A percentile compares a stretch with the other conserved stretches of the same genome.
Conservation (phyloP, 805 yeast species). For the Teunomyces stri region DNA sequence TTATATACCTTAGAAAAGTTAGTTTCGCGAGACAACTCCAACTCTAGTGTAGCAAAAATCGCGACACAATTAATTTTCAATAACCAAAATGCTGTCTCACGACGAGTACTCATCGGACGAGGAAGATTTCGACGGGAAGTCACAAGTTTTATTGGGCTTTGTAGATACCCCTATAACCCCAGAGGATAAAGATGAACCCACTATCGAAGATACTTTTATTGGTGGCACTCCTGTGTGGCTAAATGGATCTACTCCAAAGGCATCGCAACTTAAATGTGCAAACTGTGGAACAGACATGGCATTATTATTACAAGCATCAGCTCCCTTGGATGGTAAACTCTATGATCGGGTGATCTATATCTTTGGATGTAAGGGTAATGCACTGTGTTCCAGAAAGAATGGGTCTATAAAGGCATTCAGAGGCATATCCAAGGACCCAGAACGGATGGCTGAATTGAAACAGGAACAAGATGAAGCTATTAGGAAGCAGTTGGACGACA, state of each 20-base stretch:
- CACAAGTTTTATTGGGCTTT: slow-evolving; percentile 56
- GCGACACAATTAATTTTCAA: background rate
- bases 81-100: slow-evolving; percentile 31
- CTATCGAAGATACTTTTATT: slow-evolving; percentile 67
- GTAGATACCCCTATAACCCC: slow-evolving; percentile 54
- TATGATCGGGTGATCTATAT: slow-evolving; percentile 83
- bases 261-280: slow-evolving; percentile 56
- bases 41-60: background rate
- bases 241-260: slow-evolving; percentile 56
- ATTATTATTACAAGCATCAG: slow-evolving; percentile 72
- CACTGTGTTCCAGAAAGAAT: slow-evolving; percentile 58
- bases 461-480: slow-evolving; percentile 29
- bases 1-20: too few species aligned
- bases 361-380: slow-evolving; percentile 63
- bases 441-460: slow-evolving; percentile 38
- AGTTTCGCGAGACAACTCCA: too few species aligned
- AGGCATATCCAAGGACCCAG: slow-evolving; percentile 65
- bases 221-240: slow-evolving; percentile 77
- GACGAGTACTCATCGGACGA: slow-evolving; percentile 57
- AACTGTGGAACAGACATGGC: slow-evolving; percentile 64
- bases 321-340: slow-evolving; percentile 67
- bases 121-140: slow-evolving; percentile 33
- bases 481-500: slow-evolving; percentile 36
- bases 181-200: slow-evolving; percentile 35
- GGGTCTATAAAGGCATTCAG: slow-evolving; percentile 77